These are phyloP conservation scores for Blumeriella jaapii DNA, from an alignment of 2,329 filamentous ascomycete species.

Conservation along the genomic window DNA sequence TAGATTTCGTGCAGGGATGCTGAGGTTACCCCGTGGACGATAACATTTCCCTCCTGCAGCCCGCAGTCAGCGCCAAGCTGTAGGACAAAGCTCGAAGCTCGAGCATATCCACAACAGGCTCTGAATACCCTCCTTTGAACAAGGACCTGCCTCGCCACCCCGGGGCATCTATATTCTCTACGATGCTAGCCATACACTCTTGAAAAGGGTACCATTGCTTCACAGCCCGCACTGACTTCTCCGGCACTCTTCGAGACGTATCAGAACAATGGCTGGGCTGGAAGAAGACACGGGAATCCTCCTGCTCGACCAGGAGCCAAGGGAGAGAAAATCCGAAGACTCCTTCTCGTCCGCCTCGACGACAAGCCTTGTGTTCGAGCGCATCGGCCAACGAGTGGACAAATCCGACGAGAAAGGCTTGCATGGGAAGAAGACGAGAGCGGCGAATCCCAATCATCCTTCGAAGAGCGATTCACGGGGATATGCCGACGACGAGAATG, in stretches of 20 bases:
- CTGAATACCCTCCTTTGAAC: constrained; percentile 1
- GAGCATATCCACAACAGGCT: background rate
- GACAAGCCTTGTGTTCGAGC: constrained; percentile 71
- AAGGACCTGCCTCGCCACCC: background rate
- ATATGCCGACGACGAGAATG: constrained; percentile 23
- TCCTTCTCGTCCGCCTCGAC: constrained; percentile 72
- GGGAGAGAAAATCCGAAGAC: constrained; percentile 21
- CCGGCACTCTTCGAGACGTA: constrained; percentile 15
- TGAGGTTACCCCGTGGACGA: too few species aligned
- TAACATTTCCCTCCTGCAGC: too few species aligned
- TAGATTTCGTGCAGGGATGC: too few species aligned
- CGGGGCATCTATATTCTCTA: background rate
- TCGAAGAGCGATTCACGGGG: constrained; percentile 17
- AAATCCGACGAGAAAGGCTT: constrained; percentile 12
- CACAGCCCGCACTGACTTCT: constrained; percentile 9
- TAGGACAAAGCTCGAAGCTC: constrained; percentile 3
- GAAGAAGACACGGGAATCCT: constrained; percentile 22
- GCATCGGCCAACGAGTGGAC: constrained; percentile 44
- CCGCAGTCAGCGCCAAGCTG: constrained; percentile 3
- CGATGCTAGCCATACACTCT: background rate
- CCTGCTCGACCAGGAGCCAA: constrained; percentile 15
- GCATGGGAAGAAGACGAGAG: constrained; percentile 16
- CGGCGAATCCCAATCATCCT: constrained; percentile 23
- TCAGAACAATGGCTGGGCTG: constrained; percentile 24
- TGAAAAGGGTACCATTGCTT: background rate